Evolutionary conservation across 768 basidiomycete genomes (phyloP).

Genomic region (Polyporus arcularius): DNA sequence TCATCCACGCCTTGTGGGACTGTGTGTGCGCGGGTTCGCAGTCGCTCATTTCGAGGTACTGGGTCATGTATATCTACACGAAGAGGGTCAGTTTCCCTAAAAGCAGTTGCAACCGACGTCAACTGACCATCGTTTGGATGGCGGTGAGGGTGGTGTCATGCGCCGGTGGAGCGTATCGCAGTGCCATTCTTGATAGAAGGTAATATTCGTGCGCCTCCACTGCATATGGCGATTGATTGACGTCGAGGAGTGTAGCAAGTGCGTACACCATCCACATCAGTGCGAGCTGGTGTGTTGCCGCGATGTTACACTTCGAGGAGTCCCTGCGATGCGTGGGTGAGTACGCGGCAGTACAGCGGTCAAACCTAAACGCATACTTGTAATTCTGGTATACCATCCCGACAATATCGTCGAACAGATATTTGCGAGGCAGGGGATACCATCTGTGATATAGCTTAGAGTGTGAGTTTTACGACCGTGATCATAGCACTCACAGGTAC

Average conservation of each 20-base stretch:
- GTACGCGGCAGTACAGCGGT: neutral
- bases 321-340: neutral
- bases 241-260: constrained; percentile 64
- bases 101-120: neutral
- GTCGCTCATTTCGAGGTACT: constrained; percentile 60
- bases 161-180: constrained; percentile 49
- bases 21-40: constrained; percentile 41
- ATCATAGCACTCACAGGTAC: constrained; percentile 47
- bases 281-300: constrained; percentile 54
- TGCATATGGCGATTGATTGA: constrained; percentile 45
- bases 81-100: constrained; percentile 33
- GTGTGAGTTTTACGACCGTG: neutral
- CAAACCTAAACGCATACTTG: constrained; percentile 35
- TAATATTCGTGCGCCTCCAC: constrained; percentile 64
- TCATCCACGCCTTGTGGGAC: constrained; percentile 53
- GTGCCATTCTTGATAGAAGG: constrained; percentile 53
- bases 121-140: constrained; percentile 56
- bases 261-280: constrained; percentile 69
- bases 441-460: constrained; percentile 40
- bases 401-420: constrained; percentile 60
- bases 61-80: constrained; percentile 40
- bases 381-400: constrained; percentile 52
- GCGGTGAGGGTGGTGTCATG: constrained; percentile 53
- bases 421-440: constrained; percentile 50
- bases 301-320: constrained; percentile 28